Base-by-base conservation (phyloP, 805 yeast genomes). In the Cyberlindnera misumaiensis region DNA sequence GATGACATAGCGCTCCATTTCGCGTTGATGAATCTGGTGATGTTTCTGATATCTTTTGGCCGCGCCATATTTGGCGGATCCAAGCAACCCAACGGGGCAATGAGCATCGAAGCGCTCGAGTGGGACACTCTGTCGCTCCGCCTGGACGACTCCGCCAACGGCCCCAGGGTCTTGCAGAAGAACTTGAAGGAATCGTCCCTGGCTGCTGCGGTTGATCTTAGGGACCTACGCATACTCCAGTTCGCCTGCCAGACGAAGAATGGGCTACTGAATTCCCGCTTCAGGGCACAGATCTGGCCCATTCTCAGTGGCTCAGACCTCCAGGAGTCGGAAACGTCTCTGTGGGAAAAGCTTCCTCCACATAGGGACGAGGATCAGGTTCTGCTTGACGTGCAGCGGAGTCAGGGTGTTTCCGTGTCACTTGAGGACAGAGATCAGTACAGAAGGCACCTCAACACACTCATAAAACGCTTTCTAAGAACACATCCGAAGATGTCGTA, bases 301-400 rank as follows among this genome's bases (percentile, higher is more conserved):
- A 22, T 65, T 4, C 38, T 40, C 6, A 13, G 25, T 16, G 37
- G 35, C 5, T 13, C 32, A 1, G 29, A 26, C 4, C 25, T 13
- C 14, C 17, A 26, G n/a, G 32, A 24, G 8, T 3, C n/a, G 11
- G 22, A 11, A 12, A 13, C 5, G 34, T 25, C 24, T 35, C 40
- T 13, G n/a, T 30, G 42, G 40, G 30, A 27, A 17, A 14, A 8
- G 2, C 29, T 34, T 3, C 30, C 40, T 8, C 26, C 29, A 3
- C 95, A 84, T 53, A 62, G 62, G 36, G 96, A 87, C 53, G 93
- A 83, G 50, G 73, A 72, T 7, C 98, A 90, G 59, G 87, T 88
- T 2, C 58, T 64, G 35, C 70, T 87, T 40, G 98, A 90, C 59
- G 80, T 86, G 3, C 74, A 74, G 15, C 63, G 98, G 36, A 75